These are phyloP conservation scores for Celoporthe dispersa DNA, from an alignment of 2,329 filamentous ascomycete genomes.

Conservation along the genomic window DNA sequence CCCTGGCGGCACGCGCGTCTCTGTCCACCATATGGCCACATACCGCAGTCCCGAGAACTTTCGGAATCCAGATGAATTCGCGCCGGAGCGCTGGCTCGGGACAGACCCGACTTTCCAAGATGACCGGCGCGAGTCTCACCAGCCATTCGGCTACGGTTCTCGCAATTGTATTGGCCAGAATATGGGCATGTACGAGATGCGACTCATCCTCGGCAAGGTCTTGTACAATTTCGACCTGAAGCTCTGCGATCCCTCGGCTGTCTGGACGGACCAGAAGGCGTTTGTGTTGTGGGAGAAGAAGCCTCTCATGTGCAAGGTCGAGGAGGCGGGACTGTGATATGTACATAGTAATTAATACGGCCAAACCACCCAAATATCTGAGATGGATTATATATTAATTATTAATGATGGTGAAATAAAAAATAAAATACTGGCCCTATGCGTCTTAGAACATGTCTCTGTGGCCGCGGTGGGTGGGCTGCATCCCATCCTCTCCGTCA, in stretches of 20 bases:
- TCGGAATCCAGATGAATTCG: slow-evolving; percentile 35
- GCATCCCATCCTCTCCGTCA: neutral
- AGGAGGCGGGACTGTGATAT: neutral
- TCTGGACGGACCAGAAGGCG: slow-evolving; percentile 10
- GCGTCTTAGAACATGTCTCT: neutral
- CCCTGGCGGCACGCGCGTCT: slow-evolving; percentile 35
- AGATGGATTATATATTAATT: too few species aligned
- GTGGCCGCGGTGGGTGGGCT: neutral
- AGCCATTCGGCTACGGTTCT: slow-evolving; percentile 30
- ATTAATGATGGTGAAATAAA: too few species aligned
- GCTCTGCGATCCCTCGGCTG: neutral
- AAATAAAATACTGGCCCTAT: too few species aligned
- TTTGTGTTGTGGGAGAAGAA: slow-evolving; percentile 10
- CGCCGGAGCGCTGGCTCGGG: slow-evolving; percentile 41
- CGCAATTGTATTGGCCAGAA: slow-evolving; percentile 31
- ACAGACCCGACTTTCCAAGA: neutral
- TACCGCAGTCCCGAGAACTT: slow-evolving; percentile 38
- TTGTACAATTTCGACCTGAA: slow-evolving; percentile 11
- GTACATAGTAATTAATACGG: too few species aligned
- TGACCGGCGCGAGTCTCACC: slow-evolving; percentile 10
- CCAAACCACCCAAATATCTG: too few species aligned
- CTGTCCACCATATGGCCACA: slow-evolving; percentile 34
- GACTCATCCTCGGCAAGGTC: neutral
- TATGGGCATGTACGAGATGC: slow-evolving; percentile 7
- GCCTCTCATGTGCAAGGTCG: slow-evolving; percentile 1